Base-by-base conservation (phyloP, 352 stramenopile species). In the Peronospora belbahrii region DNA sequence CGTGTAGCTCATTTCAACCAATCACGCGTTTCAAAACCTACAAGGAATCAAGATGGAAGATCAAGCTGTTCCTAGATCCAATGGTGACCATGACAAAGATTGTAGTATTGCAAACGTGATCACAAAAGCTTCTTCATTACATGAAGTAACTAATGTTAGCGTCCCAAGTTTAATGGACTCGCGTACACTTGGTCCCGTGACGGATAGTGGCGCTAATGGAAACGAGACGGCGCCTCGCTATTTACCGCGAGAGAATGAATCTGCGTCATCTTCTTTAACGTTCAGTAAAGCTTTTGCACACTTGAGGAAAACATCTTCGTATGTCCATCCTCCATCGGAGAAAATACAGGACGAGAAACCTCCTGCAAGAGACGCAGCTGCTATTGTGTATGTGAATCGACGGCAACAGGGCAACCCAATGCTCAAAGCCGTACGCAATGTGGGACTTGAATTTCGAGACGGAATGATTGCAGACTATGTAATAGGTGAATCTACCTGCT, bases 401-500 rank as follows among this genome's bases (percentile, higher is more conserved):
- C 73, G 89, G 17, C 95, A 98, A 65, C 77, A 83, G 19, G 94
- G 92, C 15, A 98, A 98, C 65, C 79, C 86, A 8, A 67, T 98
- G 54, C 71, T 98, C 20, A 75, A 85, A 18, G 73, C 88, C 18
- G 71, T 98, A 40, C 76, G 81, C 28, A 98, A 98, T 64, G 94
- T 98, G 46, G 82, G 84, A 13, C 76, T 85, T 36, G 74, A 95
- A 51, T 97, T 95, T 60, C 80, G 80, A 20, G 79, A 89, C 46
- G 82, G 82, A 2, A 83, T 98, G 51, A 65, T 96, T 4, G 84
- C 94, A 3, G 95, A 98, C 65, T 98, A 97, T 59, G 89, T 98
- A 14, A 82, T 98, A 53, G 59, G 56, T 6, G 76, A 88, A n/a
- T 41, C 67, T 6, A 85, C 78, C 2, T 68, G 59, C 41, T 98